These are phyloP conservation scores for Oxyria digyna DNA, from an alignment of 148 eudicot species.

Conservation along the genomic window DNA sequence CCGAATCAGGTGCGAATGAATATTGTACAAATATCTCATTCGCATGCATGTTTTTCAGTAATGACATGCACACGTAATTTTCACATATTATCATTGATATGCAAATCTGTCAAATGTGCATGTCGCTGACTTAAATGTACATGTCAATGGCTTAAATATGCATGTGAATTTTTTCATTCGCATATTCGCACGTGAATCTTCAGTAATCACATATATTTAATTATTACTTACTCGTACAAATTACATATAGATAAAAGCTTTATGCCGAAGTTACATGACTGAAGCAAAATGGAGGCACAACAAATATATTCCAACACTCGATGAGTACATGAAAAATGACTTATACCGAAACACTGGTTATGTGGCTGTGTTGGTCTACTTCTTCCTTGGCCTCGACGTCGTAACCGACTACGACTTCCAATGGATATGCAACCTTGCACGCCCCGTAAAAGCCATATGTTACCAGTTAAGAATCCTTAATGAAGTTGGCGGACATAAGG, in stretches of 20 bases:
- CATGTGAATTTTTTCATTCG: background rate
- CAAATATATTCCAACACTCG: constrained; percentile 10
- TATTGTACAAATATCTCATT: too few relatives aligned
- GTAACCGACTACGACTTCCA: constrained; percentile 13
- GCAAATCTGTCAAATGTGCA: too few relatives aligned
- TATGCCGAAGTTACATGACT: constrained; percentile 9
- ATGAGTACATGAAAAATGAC: constrained; percentile 8
- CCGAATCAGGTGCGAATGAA: too few relatives aligned
- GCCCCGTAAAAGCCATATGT: background rate
- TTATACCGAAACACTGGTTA: background rate
- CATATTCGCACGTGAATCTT: too few relatives aligned
- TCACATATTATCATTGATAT: too few relatives aligned
- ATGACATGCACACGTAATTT: too few relatives aligned
- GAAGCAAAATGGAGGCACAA: constrained; percentile 19
- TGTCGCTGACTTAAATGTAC: too few relatives aligned
- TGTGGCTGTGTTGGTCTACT: background rate
- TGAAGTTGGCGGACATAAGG: constrained; percentile 16
- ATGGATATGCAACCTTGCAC: constrained; percentile 8
- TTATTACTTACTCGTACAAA: background rate
- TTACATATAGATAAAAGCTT: constrained; percentile 3
- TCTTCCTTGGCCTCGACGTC: constrained; percentile 13
- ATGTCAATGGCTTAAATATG: too few relatives aligned
- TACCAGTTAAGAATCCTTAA: constrained; percentile 10
- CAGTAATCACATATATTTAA: background rate
- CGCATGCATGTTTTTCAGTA: too few relatives aligned